A percentile compares a stretch with the other conserved stretches of the same genome.
phyloP scores from a whole-genome alignment of 495 filamentous ascomycete genomes.

The Tuber aestivum region DNA sequence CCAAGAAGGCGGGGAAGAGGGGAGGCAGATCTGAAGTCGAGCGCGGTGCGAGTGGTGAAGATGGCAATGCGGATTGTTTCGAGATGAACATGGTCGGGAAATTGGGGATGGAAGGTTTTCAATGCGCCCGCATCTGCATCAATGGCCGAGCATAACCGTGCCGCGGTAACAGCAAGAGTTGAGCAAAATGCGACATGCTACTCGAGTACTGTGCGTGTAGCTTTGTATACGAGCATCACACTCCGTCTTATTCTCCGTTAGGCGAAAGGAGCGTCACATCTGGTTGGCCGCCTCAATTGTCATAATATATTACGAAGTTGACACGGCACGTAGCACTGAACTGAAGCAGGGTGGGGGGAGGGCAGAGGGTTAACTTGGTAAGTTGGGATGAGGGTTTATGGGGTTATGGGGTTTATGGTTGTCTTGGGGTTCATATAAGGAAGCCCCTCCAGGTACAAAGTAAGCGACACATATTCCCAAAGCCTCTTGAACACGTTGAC shows the following conservation, averaged over 20 bases:
- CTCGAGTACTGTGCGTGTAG: background rate
- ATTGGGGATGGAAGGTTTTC: background rate
- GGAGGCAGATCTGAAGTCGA: background rate
- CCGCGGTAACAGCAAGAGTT: background rate
- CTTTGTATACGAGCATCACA: too few relatives aligned
- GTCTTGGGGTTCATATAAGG: background rate
- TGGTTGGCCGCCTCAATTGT: background rate
- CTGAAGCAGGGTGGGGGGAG: background rate
- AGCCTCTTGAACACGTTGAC: background rate
- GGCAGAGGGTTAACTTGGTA: background rate
- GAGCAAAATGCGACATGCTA: background rate
- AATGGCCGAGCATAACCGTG: background rate
- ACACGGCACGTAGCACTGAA: background rate
- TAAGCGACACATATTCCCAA: background rate
- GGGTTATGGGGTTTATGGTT: background rate
- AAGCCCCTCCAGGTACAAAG: background rate
- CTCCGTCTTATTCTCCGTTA: background rate
- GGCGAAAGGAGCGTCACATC: background rate
- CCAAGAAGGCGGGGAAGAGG: background rate
- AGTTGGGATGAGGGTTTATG: background rate
- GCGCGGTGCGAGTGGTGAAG: background rate
- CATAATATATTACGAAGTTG: background rate
- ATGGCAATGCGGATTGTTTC: background rate
- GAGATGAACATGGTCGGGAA: background rate
- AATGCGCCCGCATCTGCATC: slow-evolving; percentile 3